phyloP scores from a whole-genome alignment of 164 flowering plant species.

The Chimonanthus salicifolius region DNA sequence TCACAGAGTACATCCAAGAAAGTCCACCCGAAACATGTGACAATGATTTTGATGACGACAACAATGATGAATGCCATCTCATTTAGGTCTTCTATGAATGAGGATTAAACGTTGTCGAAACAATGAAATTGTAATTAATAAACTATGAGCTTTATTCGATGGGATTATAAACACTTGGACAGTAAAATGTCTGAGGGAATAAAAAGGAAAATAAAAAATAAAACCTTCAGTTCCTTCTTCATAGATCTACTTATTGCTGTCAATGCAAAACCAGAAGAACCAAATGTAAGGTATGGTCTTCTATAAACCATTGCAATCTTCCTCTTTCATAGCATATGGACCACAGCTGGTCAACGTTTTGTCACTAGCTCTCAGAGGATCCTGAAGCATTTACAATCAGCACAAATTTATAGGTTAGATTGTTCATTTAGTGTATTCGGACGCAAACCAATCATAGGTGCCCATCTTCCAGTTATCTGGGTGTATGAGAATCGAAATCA shows the following conservation, averaged over 20 bases:
- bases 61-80: not conserved
- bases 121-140: not conserved
- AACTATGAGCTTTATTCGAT: not conserved
- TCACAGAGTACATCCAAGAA: too few species aligned
- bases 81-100: not conserved
- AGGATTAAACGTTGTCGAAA: not conserved
- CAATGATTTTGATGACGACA: too few species aligned
- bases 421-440: not conserved
- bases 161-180: not conserved
- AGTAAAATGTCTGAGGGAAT: not conserved
- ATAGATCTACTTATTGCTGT: conserved; percentile 80
- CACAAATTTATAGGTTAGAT: not conserved
- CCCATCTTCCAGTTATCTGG: not conserved
- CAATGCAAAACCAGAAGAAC: conserved; percentile 92
- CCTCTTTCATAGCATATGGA: conserved; percentile 92
- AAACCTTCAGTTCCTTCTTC: conserved; percentile 87
- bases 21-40: too few species aligned
- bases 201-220: not conserved
- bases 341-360: conserved; percentile 83
- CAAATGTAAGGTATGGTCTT: conserved; percentile 93
- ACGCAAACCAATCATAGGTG: not conserved
- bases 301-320: conserved; percentile 93
- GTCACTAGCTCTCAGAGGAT: conserved; percentile 93
- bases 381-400: conserved; percentile 32
- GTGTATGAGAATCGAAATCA: not conserved